Base-by-base conservation (phyloP, 2,329 filamentous ascomycete species). In the Phyllachora maydis region DNA sequence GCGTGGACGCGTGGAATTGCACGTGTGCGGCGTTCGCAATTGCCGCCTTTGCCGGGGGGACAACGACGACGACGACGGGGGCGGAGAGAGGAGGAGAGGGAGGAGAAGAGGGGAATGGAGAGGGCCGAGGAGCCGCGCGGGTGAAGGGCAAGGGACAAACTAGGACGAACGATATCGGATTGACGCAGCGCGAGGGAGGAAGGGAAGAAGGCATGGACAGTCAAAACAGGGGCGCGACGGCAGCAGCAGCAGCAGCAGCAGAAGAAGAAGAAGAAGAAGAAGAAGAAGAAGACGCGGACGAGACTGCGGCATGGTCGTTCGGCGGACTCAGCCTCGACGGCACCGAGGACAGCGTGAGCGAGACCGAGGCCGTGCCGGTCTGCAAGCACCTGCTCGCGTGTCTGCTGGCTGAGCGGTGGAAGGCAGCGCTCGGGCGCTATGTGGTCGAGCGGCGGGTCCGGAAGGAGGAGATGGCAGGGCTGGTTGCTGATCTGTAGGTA, bases 381-480 rank as follows among this genome's bases (percentile, higher is more conserved):
- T 98, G 85, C 44, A 93, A 93, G 49, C 85, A 98, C 46, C 47
- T 95, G 4, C 59, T 95, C 10, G 85, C 85, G 2, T 90, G 78
- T 43, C 47, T 85, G 19, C 44, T 95, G 26, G 71, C 59, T 5
- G 71, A 79, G 41, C 54, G 57, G 22, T 83, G 77, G 52, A 42
- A 41, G 0, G 43, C 31, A 3, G 43, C 69, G 14, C 59, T 88
- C 33, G 59, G 55, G 4, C 37, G 37, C 1, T 64, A 62, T 35
- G 55, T 74, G 10, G 55, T 61, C 27, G 56, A 63, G 34, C 55
- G 51, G 36, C 37, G 40, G 19, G 57, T 74, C 10, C 51, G 55
- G 13, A 55, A 51, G 29, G 69, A 73, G 32, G 77, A 85, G 45
- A 56, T 78, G 43, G 81, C 71, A 9, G 82, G 76, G 9, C 65